A percentile compares a stretch with the other conserved stretches of the same genome.
phyloP scores from a whole-genome alignment of 768 basidiomycete genomes.

The Amanita thiersii region DNA sequence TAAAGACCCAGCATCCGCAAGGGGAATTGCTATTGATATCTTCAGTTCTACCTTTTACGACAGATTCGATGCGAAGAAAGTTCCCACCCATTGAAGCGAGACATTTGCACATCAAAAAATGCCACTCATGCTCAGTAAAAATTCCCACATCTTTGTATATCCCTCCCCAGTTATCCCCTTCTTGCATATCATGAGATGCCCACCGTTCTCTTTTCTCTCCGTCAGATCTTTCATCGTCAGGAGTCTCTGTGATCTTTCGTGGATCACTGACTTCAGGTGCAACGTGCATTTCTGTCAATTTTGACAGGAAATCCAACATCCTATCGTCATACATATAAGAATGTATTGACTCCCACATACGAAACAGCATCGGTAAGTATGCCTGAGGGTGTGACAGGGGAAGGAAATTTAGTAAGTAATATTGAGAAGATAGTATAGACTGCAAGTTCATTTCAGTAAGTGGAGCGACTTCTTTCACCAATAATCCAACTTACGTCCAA shows the following conservation, averaged over 20 bases:
- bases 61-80: conserved; percentile 3
- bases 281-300: conserved; percentile 73
- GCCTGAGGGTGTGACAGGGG: conserved; percentile 80
- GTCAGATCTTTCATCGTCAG: conserved; percentile 60
- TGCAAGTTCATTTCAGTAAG: conserved; percentile 20
- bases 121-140: conserved; percentile 79
- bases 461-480: background rate
- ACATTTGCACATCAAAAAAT: conserved; percentile 83
- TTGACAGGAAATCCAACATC: conserved; percentile 77
- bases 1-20: conserved; percentile 66
- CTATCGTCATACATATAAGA: conserved; percentile 87
- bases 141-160: conserved; percentile 85
- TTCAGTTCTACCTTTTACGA: conserved; percentile 4
- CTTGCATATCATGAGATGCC: conserved; percentile 33
- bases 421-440: conserved; percentile 75
- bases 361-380: conserved; percentile 78
- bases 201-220: conserved; percentile 54
- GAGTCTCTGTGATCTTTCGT: conserved; percentile 50
- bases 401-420: conserved; percentile 79
- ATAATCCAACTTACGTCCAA: conserved; percentile 48
- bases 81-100: conserved; percentile 70
- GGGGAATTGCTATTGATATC: conserved; percentile 47
- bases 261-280: conserved; percentile 75
- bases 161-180: conserved; percentile 50
- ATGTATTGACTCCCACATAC: conserved; percentile 83